Conservation (phyloP, 345 rosid species). For the Rhodamnia argentea region DNA sequence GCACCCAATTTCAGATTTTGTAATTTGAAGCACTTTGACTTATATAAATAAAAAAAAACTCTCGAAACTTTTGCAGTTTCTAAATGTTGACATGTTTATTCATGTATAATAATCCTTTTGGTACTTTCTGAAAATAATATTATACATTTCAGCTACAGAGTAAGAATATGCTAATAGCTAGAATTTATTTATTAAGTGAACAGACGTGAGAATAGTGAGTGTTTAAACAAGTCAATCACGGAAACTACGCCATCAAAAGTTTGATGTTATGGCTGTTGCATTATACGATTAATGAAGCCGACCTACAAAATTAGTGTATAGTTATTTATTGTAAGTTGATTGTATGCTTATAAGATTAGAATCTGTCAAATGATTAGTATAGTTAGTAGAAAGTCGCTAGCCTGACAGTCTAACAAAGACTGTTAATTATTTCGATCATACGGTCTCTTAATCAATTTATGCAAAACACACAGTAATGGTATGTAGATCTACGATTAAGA, state of each 20-base stretch:
- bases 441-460: too few relatives aligned
- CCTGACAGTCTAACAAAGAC: too few relatives aligned
- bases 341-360: background rate
- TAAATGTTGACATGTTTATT: background rate
- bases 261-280: background rate
- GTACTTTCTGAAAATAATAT: too few relatives aligned
- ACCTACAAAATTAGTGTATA: background rate
- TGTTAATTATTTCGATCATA: too few relatives aligned
- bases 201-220: background rate
- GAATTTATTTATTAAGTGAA: too few relatives aligned
- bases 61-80: fast-evolving
- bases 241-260: background rate
- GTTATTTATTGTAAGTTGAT: background rate
- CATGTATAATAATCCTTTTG: too few relatives aligned
- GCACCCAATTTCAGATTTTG: background rate
- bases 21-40: background rate
- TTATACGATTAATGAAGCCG: background rate
- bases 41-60: background rate
- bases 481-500: too few relatives aligned
- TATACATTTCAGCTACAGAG: too few relatives aligned
- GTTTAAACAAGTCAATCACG: background rate
- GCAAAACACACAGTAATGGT: too few relatives aligned
- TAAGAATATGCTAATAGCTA: too few relatives aligned
- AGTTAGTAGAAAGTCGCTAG: fast-evolving
- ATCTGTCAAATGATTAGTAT: fast-evolving